Evolutionary conservation across 345 rosid genomes (phyloP).

Genomic region (Hevea brasiliensis): DNA sequence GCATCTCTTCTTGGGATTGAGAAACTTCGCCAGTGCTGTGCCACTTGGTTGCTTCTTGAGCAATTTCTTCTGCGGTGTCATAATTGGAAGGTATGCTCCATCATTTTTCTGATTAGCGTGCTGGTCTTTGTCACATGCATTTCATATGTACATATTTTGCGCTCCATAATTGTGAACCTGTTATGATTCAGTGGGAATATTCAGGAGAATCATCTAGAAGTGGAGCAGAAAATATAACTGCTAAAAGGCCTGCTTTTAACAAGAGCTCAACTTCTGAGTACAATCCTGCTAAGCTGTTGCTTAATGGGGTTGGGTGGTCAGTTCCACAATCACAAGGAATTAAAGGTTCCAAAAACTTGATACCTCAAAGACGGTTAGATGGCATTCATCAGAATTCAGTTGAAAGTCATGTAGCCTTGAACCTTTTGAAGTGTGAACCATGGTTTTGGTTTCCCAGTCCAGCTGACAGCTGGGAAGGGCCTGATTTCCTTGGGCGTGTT

Average conservation of each 20-base stretch:
- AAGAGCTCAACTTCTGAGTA: slow-evolving; percentile 57
- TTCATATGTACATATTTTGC: slow-evolving; percentile 13
- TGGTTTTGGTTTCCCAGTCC: slow-evolving; percentile 97
- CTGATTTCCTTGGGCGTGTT: slow-evolving; percentile 70
- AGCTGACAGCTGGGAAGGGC: slow-evolving; percentile 81
- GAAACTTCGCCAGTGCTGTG: slow-evolving; percentile 86
- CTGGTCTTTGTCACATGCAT: slow-evolving; percentile 14
- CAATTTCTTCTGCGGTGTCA: slow-evolving; percentile 78
- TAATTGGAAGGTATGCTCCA: slow-evolving; percentile 77
- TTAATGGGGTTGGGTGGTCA: slow-evolving; percentile 79
- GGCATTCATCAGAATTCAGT: slow-evolving; percentile 25
- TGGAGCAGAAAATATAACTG: slow-evolving; percentile 43
- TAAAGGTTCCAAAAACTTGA: slow-evolving; percentile 55
- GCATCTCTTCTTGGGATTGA: slow-evolving; percentile 93
- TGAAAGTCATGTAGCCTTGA: slow-evolving; percentile 44
- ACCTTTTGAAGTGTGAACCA: slow-evolving; percentile 58
- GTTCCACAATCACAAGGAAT: slow-evolving; percentile 73
- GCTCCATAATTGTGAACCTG: slow-evolving; percentile 32
- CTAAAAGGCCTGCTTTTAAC: slow-evolving; percentile 43
- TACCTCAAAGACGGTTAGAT: slow-evolving; percentile 49
- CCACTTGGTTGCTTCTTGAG: slow-evolving; percentile 96
- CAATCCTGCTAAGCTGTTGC: slow-evolving; percentile 69
- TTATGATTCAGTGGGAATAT: slow-evolving; percentile 84
- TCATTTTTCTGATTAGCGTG: no score
- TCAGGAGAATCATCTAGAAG: slow-evolving; percentile 66